These are phyloP conservation scores for Parafenestella ontariensis DNA, from an alignment of 2,329 filamentous ascomycete species.

Conservation along the genomic window DNA sequence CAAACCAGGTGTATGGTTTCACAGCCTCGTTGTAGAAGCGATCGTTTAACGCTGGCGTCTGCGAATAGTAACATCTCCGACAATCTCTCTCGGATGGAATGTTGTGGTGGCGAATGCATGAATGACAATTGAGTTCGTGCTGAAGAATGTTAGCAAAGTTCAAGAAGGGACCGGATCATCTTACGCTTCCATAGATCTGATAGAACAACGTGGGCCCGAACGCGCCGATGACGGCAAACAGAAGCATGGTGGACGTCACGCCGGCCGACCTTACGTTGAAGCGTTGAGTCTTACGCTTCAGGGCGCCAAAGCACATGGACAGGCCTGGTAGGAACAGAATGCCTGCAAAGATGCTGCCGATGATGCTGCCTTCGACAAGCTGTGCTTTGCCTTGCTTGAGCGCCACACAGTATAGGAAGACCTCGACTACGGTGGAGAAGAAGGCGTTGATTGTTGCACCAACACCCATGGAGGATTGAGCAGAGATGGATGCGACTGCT, in stretches of 20 bases:
- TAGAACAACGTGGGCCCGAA: slow-evolving; percentile 98
- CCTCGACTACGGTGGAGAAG: slow-evolving; percentile 96
- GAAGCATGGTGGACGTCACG: slow-evolving; percentile 95
- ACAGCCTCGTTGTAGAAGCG: slow-evolving; percentile 91
- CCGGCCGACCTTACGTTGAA: slow-evolving; percentile 97
- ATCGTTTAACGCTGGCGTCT: slow-evolving; percentile 82
- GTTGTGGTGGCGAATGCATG: slow-evolving; percentile 64
- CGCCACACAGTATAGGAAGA: slow-evolving; percentile 96
- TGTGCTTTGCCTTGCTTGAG: slow-evolving; percentile 89
- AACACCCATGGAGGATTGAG: slow-evolving; percentile 97
- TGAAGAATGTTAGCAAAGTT: slow-evolving; percentile 51
- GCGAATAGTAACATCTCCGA: slow-evolving; percentile 91
- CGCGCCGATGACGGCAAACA: slow-evolving; percentile 93
- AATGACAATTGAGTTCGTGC: slow-evolving; percentile 88
- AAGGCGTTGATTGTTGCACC: slow-evolving; percentile 98
- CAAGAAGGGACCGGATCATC: slow-evolving; percentile 1
- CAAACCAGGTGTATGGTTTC: slow-evolving; percentile 90
- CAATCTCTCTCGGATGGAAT: slow-evolving; percentile 71
- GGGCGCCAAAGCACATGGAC: slow-evolving; percentile 98
- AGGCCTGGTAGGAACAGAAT: slow-evolving; percentile 92
- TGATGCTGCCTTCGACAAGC: slow-evolving; percentile 94
- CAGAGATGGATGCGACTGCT: slow-evolving; percentile 96
- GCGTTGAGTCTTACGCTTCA: slow-evolving; percentile 96
- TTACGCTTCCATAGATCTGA: slow-evolving; percentile 91
- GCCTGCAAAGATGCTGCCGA: slow-evolving; percentile 97